A percentile compares a stretch with the other conserved stretches of the same genome.
Evolutionary conservation across 352 stramenopile genomes (phyloP).

Genomic region (Thalassiosira livingstoniorum): DNA sequence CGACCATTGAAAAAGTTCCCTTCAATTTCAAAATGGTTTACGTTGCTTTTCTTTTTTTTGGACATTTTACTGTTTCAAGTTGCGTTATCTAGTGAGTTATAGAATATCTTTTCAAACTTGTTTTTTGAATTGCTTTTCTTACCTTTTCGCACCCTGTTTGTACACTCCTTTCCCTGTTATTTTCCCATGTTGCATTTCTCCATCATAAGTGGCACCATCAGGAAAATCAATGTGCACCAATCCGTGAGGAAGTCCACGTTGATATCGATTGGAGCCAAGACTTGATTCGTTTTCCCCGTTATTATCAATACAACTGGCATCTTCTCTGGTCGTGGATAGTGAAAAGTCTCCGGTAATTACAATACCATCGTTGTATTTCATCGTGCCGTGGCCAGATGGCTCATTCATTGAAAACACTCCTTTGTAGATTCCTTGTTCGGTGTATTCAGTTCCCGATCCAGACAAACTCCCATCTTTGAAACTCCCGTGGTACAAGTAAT

Average conservation of each 20-base stretch:
- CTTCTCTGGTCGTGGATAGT: background rate
- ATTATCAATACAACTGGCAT: background rate
- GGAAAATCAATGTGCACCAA: constrained; percentile 16
- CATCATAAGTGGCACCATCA: constrained; percentile 26
- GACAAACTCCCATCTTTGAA: constrained; percentile 20
- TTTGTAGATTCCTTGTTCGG: constrained; percentile 16
- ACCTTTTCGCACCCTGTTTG: constrained; percentile 4
- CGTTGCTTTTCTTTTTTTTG: constrained; percentile 10
- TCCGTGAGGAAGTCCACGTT: constrained; percentile 24
- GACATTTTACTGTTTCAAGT: background rate
- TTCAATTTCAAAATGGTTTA: constrained; percentile 21
- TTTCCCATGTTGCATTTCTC: constrained; percentile 27
- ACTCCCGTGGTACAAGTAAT: constrained; percentile 36
- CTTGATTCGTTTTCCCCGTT: constrained; percentile 1
- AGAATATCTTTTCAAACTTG: background rate
- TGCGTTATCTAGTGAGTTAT: background rate
- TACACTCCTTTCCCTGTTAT: constrained; percentile 36
- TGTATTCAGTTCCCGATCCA: constrained; percentile 25
- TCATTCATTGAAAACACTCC: constrained; percentile 23
- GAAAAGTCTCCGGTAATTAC: constrained; percentile 27
- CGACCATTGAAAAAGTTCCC: constrained; percentile 28
- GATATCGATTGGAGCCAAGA: constrained; percentile 30
- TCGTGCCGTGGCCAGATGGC: constrained; percentile 13
- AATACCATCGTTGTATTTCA: constrained; percentile 31
- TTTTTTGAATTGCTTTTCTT: background rate